Evolutionary conservation across 345 rosid species (phyloP).

Genomic region (Turnera subulata): DNA sequence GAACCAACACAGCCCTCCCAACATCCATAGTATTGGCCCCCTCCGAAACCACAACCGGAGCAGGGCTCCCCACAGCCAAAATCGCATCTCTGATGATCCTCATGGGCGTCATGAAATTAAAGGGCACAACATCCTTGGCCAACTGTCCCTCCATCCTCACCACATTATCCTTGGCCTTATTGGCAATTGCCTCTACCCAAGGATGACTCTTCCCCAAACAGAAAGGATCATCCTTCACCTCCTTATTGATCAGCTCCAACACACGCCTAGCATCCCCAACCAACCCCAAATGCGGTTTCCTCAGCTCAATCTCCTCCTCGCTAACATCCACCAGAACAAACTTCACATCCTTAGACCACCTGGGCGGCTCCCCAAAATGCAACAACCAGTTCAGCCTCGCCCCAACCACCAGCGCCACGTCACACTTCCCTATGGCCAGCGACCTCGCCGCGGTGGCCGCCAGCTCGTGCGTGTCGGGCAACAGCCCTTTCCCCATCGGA

Average conservation of each 20-base stretch:
- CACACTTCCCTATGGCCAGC: slow-evolving; percentile 90
- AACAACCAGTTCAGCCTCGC: slow-evolving; percentile 96
- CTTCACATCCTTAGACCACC: slow-evolving; percentile 85
- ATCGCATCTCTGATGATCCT: slow-evolving; percentile 91
- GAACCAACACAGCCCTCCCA: slow-evolving; percentile 90
- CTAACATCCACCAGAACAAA: slow-evolving; percentile 72
- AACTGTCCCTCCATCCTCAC: slow-evolving; percentile 78
- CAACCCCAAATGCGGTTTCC: slow-evolving; percentile 74
- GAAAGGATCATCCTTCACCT: slow-evolving; percentile 86
- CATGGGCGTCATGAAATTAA: slow-evolving; percentile 89
- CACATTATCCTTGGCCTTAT: slow-evolving; percentile 65
- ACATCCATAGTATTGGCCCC: slow-evolving; percentile 99
- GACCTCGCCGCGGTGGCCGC: slow-evolving; percentile 95
- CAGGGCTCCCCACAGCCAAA: slow-evolving; percentile 61
- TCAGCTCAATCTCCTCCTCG: slow-evolving; percentile 70
- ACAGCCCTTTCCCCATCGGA: slow-evolving; percentile 98
- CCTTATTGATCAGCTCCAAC: slow-evolving; percentile 65
- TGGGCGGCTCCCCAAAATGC: slow-evolving; percentile 93
- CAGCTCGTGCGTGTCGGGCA: slow-evolving; percentile 80
- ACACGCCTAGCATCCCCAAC: slow-evolving; percentile 77
- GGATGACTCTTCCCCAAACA: slow-evolving; percentile 75
- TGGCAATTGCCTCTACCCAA: slow-evolving; percentile 74
- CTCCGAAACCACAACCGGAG: slow-evolving; percentile 84
- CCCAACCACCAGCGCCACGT: slow-evolving; percentile 84
- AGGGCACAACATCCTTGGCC: slow-evolving; percentile 87